Evolutionary conservation across 495 filamentous ascomycete genomes (phyloP).

Genomic region (Aspergillus hancockii): DNA sequence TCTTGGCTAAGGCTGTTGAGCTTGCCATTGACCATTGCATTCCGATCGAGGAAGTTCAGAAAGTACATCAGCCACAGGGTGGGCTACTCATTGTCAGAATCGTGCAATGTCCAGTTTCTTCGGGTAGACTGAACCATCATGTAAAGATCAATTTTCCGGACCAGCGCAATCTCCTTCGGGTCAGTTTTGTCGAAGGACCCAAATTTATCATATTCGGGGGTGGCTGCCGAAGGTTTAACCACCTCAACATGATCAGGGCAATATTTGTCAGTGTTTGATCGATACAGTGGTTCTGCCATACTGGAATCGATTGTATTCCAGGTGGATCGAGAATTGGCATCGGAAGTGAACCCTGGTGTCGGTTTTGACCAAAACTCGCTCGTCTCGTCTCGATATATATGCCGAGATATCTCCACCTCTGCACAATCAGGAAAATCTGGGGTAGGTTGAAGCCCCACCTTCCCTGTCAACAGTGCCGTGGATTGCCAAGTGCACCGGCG

Average conservation of each 20-base stretch:
- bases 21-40: constrained; percentile 32
- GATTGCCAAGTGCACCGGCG: too few relatives aligned
- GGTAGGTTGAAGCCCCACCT: too few relatives aligned
- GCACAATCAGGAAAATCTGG: too few relatives aligned
- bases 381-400: too few relatives aligned
- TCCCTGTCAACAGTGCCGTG: too few relatives aligned
- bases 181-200: constrained; percentile 12
- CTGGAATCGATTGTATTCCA: too few relatives aligned
- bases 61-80: constrained; percentile 52
- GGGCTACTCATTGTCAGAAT: constrained; percentile 21
- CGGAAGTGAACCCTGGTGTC: too few relatives aligned
- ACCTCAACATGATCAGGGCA: constrained; percentile 18
- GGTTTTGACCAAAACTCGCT: too few relatives aligned
- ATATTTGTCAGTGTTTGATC: too few relatives aligned
- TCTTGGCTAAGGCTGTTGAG: constrained; percentile 45
- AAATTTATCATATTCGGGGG: constrained; percentile 14
- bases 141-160: constrained; percentile 47
- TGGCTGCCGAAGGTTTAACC: constrained; percentile 3
- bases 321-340: too few relatives aligned
- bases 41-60: constrained; percentile 52
- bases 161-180: constrained; percentile 28
- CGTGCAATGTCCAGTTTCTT: not conserved
- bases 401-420: too few relatives aligned
- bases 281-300: too few relatives aligned
- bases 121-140: constrained; percentile 33